These are phyloP conservation scores for Neurospora tetraspora DNA, from an alignment of 495 filamentous ascomycete genomes.

Conservation along the genomic window DNA sequence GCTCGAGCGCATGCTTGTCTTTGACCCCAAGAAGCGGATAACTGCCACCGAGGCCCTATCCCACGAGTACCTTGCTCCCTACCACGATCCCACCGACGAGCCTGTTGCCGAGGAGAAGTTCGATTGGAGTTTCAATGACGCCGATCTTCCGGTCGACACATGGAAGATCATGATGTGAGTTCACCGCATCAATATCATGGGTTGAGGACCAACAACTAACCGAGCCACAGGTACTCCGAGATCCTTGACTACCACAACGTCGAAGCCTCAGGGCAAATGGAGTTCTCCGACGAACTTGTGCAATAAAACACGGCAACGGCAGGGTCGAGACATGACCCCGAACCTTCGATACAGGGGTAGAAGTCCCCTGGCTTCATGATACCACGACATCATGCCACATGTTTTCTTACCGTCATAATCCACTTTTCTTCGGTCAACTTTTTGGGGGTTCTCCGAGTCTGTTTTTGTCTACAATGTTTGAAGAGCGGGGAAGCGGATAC, in stretches of 20 bases:
- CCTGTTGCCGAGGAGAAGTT: constrained; percentile 95
- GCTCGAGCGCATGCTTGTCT: constrained; percentile 93
- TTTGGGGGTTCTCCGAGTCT: not conserved
- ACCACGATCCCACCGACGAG: constrained; percentile 95
- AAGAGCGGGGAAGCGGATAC: not conserved
- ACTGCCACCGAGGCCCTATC: constrained; percentile 74
- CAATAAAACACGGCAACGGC: constrained; percentile 18
- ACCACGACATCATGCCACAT: constrained; percentile 10
- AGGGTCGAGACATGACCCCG: not conserved
- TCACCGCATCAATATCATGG: not conserved
- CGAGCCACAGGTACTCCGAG: constrained; percentile 79
- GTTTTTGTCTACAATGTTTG: constrained; percentile 2
- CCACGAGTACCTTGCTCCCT: constrained; percentile 89
- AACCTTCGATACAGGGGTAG: not conserved
- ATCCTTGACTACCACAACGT: constrained; percentile 99
- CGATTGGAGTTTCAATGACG: constrained; percentile 99
- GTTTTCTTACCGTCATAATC: constrained; percentile 4
- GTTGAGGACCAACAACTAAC: not conserved
- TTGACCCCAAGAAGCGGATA: constrained; percentile 87
- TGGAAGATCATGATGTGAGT: constrained; percentile 99
- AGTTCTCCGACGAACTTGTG: constrained; percentile 17
- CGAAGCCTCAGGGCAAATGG: constrained; percentile 43
- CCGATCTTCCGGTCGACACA: constrained; percentile 94
- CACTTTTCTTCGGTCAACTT: not conserved
- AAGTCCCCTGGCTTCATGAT: constrained; percentile 10